Conservation (phyloP, 2,329 filamentous ascomycete genomes). For the Chaetothyriales sp. region DNA sequence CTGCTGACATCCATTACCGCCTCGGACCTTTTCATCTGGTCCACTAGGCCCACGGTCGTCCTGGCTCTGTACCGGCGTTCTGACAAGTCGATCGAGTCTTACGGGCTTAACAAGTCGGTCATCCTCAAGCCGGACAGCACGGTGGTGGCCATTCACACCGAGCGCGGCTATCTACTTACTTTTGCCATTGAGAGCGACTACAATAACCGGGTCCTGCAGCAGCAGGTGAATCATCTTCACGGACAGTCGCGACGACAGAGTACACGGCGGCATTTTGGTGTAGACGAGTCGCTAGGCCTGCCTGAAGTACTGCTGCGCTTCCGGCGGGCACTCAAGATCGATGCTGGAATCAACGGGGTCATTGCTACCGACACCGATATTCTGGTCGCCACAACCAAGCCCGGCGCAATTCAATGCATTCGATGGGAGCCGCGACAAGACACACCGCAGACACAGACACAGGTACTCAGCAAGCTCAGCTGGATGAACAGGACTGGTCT, state of each 20-base stretch:
- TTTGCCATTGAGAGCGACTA: constrained; percentile 81
- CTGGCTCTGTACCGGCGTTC: constrained; percentile 77
- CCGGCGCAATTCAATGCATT: constrained; percentile 91
- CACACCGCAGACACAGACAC: constrained; percentile 75
- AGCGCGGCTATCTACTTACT: constrained; percentile 75
- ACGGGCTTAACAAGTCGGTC: constrained; percentile 72
- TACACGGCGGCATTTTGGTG: constrained; percentile 41
- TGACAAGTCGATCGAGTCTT: constrained; percentile 58
- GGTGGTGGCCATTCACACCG: constrained; percentile 80
- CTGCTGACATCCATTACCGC: constrained; percentile 76
- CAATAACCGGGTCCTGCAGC: constrained; percentile 68
- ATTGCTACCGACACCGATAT: constrained; percentile 85
- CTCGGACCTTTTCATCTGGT: constrained; percentile 84
- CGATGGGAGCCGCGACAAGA: constrained; percentile 75
- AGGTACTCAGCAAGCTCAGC: constrained; percentile 71
- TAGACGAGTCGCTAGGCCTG: constrained; percentile 69
- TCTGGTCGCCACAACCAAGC: constrained; percentile 78
- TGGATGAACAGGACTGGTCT: constrained; percentile 71
- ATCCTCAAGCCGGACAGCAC: constrained; percentile 80
- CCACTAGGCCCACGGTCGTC: constrained; percentile 85
- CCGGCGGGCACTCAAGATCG: constrained; percentile 94
- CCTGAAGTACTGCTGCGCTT: constrained; percentile 82
- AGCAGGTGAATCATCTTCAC: constrained; percentile 45
- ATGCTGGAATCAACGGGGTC: constrained; percentile 79
- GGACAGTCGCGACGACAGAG: constrained; percentile 33